Percentiles rank a stretch among this genome's conserved stretches.
These are phyloP conservation scores for Pseudomonodictys pantanalensis DNA, from an alignment of 495 filamentous ascomycete genomes.

Conservation along the genomic window DNA sequence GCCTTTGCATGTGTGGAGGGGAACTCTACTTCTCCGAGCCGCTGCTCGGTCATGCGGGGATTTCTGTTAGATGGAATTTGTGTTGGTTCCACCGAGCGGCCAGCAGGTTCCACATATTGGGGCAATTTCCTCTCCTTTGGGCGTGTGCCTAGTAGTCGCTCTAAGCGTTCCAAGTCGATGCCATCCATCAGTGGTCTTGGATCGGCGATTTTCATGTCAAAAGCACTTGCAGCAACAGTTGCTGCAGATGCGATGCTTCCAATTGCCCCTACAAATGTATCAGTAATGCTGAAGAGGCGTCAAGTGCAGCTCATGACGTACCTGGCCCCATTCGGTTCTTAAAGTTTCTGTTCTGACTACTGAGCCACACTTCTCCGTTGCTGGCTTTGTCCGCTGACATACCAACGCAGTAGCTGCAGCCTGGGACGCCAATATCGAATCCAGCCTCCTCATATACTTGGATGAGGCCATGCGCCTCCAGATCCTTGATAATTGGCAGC, in stretches of 20 bases:
- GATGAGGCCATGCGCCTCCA: slow-evolving; percentile 40
- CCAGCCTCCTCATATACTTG: slow-evolving; percentile 46
- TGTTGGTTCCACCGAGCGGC: slow-evolving; percentile 3
- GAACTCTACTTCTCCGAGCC: too few species aligned
- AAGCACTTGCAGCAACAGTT: slow-evolving; percentile 46
- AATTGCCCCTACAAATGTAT: slow-evolving; percentile 40
- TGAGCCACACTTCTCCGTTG: slow-evolving; percentile 48
- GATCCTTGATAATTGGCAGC: slow-evolving; percentile 39
- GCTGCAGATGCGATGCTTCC: slow-evolving; percentile 46
- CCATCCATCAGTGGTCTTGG: slow-evolving; percentile 34
- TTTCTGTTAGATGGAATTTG: too few species aligned
- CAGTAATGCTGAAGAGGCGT: not conserved
- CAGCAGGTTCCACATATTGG: slow-evolving; percentile 29
- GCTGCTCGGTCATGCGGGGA: too few species aligned
- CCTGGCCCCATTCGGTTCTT: slow-evolving; percentile 51
- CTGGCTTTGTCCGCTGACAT: slow-evolving; percentile 46
- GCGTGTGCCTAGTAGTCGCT: slow-evolving; percentile 17
- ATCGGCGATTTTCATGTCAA: slow-evolving; percentile 43
- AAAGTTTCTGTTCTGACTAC: slow-evolving; percentile 50
- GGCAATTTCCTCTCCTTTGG: not conserved
- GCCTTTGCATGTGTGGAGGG: not conserved
- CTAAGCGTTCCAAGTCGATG: slow-evolving; percentile 35
- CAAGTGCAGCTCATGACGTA: slow-evolving; percentile 10
- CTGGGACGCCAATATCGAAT: slow-evolving; percentile 45
- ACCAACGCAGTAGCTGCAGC: slow-evolving; percentile 51